phyloP scores from a whole-genome alignment of 768 basidiomycete genomes.

The Dentipellis sp. region DNA sequence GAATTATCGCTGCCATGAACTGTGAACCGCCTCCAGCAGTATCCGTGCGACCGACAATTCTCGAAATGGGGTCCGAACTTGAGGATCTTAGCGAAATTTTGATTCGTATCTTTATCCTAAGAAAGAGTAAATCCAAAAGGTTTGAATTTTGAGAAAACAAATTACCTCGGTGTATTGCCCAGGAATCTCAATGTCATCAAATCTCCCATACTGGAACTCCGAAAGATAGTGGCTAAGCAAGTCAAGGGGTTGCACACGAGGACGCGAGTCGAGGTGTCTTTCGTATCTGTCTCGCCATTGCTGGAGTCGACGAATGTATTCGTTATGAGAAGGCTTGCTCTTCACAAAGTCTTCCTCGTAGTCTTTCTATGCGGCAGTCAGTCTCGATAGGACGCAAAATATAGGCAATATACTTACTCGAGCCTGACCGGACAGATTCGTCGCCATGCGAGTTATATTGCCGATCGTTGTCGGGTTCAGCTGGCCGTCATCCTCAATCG shows the following conservation, averaged over 20 bases:
- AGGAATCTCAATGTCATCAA: constrained; percentile 97
- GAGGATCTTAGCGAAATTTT: constrained; percentile 82
- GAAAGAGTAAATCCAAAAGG: not conserved
- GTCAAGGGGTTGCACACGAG: constrained; percentile 79
- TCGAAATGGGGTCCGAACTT: constrained; percentile 90
- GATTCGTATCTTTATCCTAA: constrained; percentile 91
- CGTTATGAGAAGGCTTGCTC: constrained; percentile 68
- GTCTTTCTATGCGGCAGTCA: constrained; percentile 46
- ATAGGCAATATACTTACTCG: constrained; percentile 35
- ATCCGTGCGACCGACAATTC: constrained; percentile 77
- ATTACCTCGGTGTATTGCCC: constrained; percentile 93
- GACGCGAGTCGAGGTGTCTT: constrained; percentile 68
- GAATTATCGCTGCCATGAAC: constrained; percentile 88
- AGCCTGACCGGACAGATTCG: constrained; percentile 46
- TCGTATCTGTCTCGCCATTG: constrained; percentile 92
- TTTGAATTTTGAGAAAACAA: not conserved
- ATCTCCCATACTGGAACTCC: constrained; percentile 96
- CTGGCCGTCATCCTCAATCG: constrained; percentile 59
- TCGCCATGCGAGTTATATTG: constrained; percentile 51
- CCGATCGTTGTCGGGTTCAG: constrained; percentile 44
- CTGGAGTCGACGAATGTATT: constrained; percentile 87
- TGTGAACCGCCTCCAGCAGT: constrained; percentile 83
- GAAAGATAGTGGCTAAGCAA: constrained; percentile 85
- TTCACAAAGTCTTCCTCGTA: constrained; percentile 88
- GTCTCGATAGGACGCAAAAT: not conserved